A percentile compares a stretch with the other conserved stretches of the same genome.
Evolutionary conservation across 768 basidiomycete species (phyloP).

Genomic region (Lactarius deliciosus): DNA sequence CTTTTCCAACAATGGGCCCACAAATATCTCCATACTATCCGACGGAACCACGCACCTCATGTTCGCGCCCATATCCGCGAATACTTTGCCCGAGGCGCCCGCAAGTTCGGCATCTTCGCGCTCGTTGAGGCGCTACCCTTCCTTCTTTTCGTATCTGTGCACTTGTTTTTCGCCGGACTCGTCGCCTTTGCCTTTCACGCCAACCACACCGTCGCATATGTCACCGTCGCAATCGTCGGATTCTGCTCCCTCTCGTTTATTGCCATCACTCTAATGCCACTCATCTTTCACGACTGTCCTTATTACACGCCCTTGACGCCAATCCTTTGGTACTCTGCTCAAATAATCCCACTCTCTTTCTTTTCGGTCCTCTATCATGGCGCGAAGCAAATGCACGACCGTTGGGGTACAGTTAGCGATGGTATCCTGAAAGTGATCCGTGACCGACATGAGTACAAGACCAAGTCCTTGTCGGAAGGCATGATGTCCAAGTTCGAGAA

Average conservation of each 20-base stretch:
- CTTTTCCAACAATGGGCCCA: not conserved
- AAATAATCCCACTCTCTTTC: not conserved
- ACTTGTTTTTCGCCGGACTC: slow-evolving; percentile 16
- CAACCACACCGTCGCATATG: slow-evolving; percentile 2
- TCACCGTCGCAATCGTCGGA: not conserved
- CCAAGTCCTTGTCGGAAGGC: not conserved
- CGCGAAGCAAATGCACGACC: not conserved
- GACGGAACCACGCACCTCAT: not conserved
- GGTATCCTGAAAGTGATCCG: not conserved
- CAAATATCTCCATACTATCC: slow-evolving; percentile 9
- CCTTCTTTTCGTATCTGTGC: not conserved
- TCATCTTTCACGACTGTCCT: slow-evolving; percentile 18
- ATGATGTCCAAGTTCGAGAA: not conserved
- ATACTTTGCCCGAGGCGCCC: not conserved
- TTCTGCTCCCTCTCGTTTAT: not conserved
- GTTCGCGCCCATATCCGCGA: not conserved
- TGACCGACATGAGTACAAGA: not conserved
- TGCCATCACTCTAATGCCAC: slow-evolving; percentile 3
- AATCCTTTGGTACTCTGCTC: not conserved
- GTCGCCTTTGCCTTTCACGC: slow-evolving; percentile 13
- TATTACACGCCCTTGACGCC: not conserved
- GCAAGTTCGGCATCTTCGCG: not conserved
- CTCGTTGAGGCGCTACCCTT: not conserved
- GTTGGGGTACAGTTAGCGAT: not conserved
- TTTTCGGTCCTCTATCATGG: not conserved